Conservation (phyloP, 1,139 yeast genomes). For the Sugiyamaella novakii region DNA sequence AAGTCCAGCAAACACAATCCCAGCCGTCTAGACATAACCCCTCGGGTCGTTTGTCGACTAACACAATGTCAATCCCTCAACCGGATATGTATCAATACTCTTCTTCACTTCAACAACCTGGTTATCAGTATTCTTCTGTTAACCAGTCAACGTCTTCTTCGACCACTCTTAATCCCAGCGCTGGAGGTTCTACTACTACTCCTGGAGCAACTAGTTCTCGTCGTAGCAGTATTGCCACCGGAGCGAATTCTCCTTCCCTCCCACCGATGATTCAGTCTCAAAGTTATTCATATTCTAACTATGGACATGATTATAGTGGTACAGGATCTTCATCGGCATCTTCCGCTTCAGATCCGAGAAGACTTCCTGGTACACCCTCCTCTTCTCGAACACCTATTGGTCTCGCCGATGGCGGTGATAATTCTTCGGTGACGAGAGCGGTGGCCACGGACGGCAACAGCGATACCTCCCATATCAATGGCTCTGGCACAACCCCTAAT, state of each 20-base stretch:
- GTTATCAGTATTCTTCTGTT: constrained; percentile 6
- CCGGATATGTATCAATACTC: constrained; percentile 16
- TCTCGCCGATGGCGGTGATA: neutral
- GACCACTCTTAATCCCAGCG: neutral
- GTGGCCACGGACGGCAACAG: neutral
- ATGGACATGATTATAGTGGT: constrained; percentile 26
- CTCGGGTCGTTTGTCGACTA: constrained; percentile 7
- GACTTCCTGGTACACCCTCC: constrained; percentile 27
- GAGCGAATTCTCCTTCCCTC: constrained; percentile 26
- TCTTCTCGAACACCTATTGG: constrained; percentile 1
- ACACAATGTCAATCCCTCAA: constrained; percentile 4
- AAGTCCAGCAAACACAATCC: constrained; percentile 18
- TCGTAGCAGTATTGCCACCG: constrained; percentile 17
- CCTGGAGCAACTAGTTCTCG: constrained; percentile 7
- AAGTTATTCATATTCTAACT: constrained; percentile 26
- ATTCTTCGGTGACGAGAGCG: neutral
- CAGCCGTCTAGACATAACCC: constrained; percentile 15
- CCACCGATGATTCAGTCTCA: constrained; percentile 28
- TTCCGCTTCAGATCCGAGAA: constrained; percentile 30
- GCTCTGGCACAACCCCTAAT: neutral
- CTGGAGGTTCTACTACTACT: constrained; percentile 2
- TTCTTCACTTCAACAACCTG: constrained; percentile 9
- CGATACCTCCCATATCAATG: constrained; percentile 10
- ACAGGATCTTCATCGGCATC: constrained; percentile 13
- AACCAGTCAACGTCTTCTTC: neutral